Evolutionary conservation across 2,329 filamentous ascomycete genomes (phyloP).

Genomic region (Exophiala sp.): DNA sequence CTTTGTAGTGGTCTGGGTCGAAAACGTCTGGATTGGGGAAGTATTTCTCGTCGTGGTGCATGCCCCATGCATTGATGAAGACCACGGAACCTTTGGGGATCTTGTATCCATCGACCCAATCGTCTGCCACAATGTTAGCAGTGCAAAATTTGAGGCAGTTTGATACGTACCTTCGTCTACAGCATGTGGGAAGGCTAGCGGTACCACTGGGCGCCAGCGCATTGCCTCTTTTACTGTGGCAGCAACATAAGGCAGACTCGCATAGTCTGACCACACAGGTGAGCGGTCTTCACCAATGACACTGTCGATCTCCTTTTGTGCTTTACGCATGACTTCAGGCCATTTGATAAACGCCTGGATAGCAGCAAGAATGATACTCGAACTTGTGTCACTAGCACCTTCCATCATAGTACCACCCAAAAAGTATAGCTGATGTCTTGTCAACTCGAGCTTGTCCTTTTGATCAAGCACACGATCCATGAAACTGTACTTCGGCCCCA

Average conservation of each 20-base stretch:
- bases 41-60: constrained; percentile 36
- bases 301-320: constrained; percentile 43
- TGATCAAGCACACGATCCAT: constrained; percentile 43
- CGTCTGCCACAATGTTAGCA: constrained; percentile 31
- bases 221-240: constrained; percentile 34
- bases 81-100: constrained; percentile 48
- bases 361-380: constrained; percentile 37
- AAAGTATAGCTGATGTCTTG: constrained; percentile 42
- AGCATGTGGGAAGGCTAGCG: constrained; percentile 48
- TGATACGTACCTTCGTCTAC: constrained; percentile 28
- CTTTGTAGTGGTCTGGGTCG: constrained; percentile 38
- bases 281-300: constrained; percentile 35
- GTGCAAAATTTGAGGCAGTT: constrained; percentile 21
- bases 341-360: constrained; percentile 48
- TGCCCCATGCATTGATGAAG: constrained; percentile 49
- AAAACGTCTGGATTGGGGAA: constrained; percentile 41
- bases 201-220: constrained; percentile 42
- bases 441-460: constrained; percentile 29
- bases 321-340: constrained; percentile 42
- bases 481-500: constrained; percentile 31
- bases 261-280: constrained; percentile 33
- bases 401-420: constrained; percentile 29
- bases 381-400: constrained; percentile 41
- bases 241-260: constrained; percentile 32
- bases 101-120: constrained; percentile 40